Evolutionary conservation across 2,329 filamentous ascomycete species (phyloP), one percentile per base, ranked within the genome.

Genomic region (Colletotrichum chrysophilum): DNA sequence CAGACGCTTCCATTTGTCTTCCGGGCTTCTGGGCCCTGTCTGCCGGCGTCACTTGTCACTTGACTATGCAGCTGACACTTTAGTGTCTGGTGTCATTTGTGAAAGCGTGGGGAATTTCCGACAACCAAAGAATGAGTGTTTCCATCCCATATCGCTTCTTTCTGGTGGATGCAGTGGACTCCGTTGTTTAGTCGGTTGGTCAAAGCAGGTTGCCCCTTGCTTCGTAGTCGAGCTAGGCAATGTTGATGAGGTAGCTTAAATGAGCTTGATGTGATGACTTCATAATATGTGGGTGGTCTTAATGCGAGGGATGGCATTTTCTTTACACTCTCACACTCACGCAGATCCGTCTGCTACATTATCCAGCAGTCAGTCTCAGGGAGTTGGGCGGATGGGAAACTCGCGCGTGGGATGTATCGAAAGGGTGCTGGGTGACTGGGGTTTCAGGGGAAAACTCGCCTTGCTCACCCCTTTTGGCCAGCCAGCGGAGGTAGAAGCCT

Each of bases 251-350:
- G 18, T 9, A 32, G 56, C 56, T 8, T 2, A 30, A 9, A 60
- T 70, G 71, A 66, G 60, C 71, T 74, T 74, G 24, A 68, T 14
- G 12, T 13, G 36, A 72, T 62, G 36, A 58, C 38, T 32, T 65
- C 66, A 58, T 65, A 28, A 48, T 70, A 58, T 48, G 70, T 69
- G 32, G 71, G 58, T 30, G 43, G 5, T 43, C 38, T 64, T 58
- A 55, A 64, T 74, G 66, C 36, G 43, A 74, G 30, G 60, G 9
- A 66, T 60, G 32, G 48, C 9, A 36, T 14, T 4, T 21, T 70
- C 60, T 43, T 30, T 28, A 60, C 65, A 28, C 26, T 7, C 26
- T 28, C 26, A 5, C 26, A 28, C 13, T 32, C 26, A 32, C 56
- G 4, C 18, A 48, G n/a, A 38, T 2, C 7, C 7, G 2, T 18